These are phyloP conservation scores for Sicyos baderoa DNA, from an alignment of 306 rosid genomes.

Conservation along the genomic window DNA sequence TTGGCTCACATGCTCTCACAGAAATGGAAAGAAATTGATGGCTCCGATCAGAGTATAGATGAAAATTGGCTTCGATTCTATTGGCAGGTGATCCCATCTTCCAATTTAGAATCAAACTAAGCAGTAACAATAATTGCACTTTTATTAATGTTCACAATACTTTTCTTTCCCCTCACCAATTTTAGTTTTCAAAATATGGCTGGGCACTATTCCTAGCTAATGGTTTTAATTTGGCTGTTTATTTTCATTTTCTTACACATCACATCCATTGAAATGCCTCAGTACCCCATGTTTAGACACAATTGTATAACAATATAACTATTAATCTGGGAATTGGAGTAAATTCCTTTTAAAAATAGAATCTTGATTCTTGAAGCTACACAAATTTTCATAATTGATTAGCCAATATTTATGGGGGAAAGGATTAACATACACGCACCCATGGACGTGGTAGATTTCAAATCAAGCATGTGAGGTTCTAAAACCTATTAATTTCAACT, in stretches of 20 bases:
- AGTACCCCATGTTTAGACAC: not conserved
- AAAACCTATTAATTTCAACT: not conserved
- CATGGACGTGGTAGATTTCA: not conserved
- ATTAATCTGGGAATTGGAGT: not conserved
- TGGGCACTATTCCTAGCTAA: not conserved
- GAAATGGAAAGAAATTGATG: conserved; percentile 83
- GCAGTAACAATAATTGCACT: not conserved
- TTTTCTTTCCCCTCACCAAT: not conserved
- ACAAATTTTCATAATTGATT: not conserved
- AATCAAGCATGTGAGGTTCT: not conserved
- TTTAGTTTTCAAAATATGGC: not conserved
- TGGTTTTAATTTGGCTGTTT: not conserved
- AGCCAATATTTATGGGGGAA: not conserved
- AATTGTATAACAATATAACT: not conserved
- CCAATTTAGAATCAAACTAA: not conserved
- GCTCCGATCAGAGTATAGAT: conserved; percentile 47
- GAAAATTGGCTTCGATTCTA: conserved; percentile 96
- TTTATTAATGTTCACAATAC: not conserved
- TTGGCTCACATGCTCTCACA: conserved; percentile 98
- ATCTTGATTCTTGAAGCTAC: not conserved
- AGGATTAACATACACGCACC: not conserved
- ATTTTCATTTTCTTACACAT: not conserved
- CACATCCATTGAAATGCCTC: not conserved
- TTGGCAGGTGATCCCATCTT: conserved; percentile 63
- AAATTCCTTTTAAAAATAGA: not conserved